Evolutionary conservation across 2,329 filamentous ascomycete genomes (phyloP).

Genomic region (Talaromyces sp.): DNA sequence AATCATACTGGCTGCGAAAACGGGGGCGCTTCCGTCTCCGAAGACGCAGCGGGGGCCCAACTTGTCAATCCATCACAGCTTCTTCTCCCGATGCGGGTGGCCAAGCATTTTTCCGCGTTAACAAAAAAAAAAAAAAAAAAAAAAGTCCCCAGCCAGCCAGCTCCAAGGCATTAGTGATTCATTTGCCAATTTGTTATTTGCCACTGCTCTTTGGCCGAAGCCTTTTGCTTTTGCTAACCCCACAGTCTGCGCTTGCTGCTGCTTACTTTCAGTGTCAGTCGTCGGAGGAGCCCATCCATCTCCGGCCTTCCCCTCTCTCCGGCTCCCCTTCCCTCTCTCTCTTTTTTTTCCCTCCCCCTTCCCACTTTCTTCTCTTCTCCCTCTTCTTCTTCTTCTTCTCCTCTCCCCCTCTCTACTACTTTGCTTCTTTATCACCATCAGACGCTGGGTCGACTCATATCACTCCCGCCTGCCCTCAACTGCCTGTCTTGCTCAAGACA

Average conservation of each 20-base stretch:
- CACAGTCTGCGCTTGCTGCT: background rate
- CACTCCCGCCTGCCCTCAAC: background rate
- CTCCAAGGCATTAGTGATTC: background rate
- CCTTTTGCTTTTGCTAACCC: background rate
- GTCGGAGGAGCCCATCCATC: background rate
- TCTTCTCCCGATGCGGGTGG: background rate
- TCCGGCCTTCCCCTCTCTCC: constrained; percentile 1
- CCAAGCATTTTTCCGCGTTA: background rate
- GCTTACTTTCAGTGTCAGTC: background rate
- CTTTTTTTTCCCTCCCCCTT: background rate
- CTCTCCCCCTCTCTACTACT: background rate
- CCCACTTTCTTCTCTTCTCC: background rate
- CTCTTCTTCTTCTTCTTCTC: background rate
- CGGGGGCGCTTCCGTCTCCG: constrained; percentile 6
- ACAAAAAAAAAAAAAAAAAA: background rate
- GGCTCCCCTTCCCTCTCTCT: background rate
- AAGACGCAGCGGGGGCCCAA: constrained; percentile 1
- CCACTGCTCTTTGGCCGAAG: background rate
- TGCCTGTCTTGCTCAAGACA: constrained; percentile 7
- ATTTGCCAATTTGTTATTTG: background rate
- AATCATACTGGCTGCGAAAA: background rate
- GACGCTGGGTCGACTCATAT: constrained; percentile 9
- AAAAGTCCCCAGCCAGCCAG: background rate
- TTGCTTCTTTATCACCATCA: background rate
- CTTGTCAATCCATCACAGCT: background rate